These are phyloP conservation scores for Rhizodiscina lignyota DNA, from an alignment of 495 filamentous ascomycete genomes.

Conservation along the genomic window DNA sequence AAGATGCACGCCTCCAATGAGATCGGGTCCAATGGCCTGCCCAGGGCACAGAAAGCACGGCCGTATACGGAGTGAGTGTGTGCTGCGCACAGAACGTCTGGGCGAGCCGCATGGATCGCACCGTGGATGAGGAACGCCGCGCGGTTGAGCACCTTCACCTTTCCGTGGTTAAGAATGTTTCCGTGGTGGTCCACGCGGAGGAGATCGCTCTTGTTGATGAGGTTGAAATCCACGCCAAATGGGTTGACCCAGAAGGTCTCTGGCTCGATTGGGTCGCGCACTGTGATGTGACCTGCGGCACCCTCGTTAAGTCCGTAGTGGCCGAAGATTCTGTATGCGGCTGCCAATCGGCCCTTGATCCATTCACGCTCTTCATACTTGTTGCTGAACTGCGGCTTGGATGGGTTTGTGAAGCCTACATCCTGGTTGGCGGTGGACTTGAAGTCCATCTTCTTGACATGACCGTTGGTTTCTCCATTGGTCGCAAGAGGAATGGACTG, in stretches of 20 bases:
- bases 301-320: slow-evolving; percentile 50
- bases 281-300: slow-evolving; percentile 25
- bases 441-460: too few species aligned
- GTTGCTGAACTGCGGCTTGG: slow-evolving; percentile 44
- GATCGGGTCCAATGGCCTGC: slow-evolving; percentile 51
- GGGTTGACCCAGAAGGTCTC: slow-evolving; percentile 68
- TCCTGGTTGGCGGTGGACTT: too few species aligned
- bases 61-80: slow-evolving; percentile 61
- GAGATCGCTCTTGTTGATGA: slow-evolving; percentile 54
- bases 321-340: slow-evolving; percentile 54
- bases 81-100: slow-evolving; percentile 55
- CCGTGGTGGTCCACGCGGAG: slow-evolving; percentile 52
- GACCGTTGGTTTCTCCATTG: too few species aligned
- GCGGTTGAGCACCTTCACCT: slow-evolving; percentile 42
- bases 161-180: slow-evolving; percentile 50
- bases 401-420: too few species aligned
- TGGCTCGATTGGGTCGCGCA: slow-evolving; percentile 48
- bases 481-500: too few species aligned
- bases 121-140: slow-evolving; percentile 34
- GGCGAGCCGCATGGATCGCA: slow-evolving; percentile 48
- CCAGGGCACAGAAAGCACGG: slow-evolving; percentile 48
- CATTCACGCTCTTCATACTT: slow-evolving; percentile 45
- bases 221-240: slow-evolving; percentile 52
- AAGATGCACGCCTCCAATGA: slow-evolving; percentile 27
- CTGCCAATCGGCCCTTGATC: slow-evolving; percentile 46